phyloP scores from a whole-genome alignment of 2,329 filamentous ascomycete genomes.

The Fusarium tanahbumbuense region DNA sequence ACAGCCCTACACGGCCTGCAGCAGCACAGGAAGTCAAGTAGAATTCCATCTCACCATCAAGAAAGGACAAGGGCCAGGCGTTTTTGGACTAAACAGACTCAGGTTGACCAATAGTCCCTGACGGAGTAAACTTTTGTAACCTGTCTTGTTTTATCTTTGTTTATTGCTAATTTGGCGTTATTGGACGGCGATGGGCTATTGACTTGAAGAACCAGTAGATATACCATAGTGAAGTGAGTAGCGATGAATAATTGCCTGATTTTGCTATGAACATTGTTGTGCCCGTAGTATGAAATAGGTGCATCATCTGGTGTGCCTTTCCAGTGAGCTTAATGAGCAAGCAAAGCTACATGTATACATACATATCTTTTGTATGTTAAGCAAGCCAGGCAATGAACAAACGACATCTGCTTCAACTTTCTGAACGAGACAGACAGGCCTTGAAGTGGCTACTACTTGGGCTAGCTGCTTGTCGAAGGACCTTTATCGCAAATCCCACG shows the following conservation, averaged over 20 bases:
- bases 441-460: not conserved
- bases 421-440: not conserved
- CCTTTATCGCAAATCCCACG: not conserved
- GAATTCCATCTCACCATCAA: not conserved
- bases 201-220: slow-evolving; percentile 7
- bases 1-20: slow-evolving; percentile 27
- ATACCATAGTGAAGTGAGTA: slow-evolving; percentile 25
- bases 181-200: slow-evolving; percentile 1
- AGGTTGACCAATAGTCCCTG: slow-evolving; percentile 15
- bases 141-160: slow-evolving; percentile 4
- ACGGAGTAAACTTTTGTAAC: slow-evolving; percentile 17
- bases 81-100: slow-evolving; percentile 29
- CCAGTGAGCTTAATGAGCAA: not conserved
- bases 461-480: not conserved
- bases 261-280: not conserved
- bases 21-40: slow-evolving; percentile 42
- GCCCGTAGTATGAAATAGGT: not conserved
- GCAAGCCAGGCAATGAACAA: not conserved
- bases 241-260: slow-evolving; percentile 1
- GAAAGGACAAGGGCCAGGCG: slow-evolving; percentile 22
- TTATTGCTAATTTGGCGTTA: slow-evolving; percentile 24
- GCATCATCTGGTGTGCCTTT: not conserved
- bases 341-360: not conserved
- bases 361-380: not conserved
- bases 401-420: not conserved